Evolutionary conservation across 768 basidiomycete genomes (phyloP).

Genomic region (Pleurotus salmoneostramineus): DNA sequence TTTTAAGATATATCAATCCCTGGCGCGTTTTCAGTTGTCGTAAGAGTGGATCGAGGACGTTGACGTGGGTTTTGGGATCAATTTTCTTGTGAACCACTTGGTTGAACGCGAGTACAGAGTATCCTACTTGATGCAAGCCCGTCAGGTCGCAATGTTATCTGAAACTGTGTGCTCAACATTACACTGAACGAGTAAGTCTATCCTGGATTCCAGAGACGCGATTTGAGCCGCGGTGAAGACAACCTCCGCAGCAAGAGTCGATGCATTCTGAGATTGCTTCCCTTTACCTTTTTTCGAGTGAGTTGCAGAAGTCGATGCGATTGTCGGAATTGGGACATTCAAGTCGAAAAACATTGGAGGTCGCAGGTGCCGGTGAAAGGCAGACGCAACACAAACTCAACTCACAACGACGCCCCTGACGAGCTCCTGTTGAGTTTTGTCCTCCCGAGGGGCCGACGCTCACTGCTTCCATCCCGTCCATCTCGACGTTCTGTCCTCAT

Average conservation of each 20-base stretch:
- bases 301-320: slow-evolving; percentile 21
- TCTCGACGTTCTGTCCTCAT: too few relatives aligned
- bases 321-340: slow-evolving; percentile 49
- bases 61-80: slow-evolving; percentile 68
- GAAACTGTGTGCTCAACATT: slow-evolving; percentile 22
- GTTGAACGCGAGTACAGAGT: slow-evolving; percentile 74
- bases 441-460: too few relatives aligned
- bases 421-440: too few relatives aligned
- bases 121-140: slow-evolving; percentile 62
- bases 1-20: slow-evolving; percentile 65
- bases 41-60: slow-evolving; percentile 58
- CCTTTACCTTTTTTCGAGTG: slow-evolving; percentile 55
- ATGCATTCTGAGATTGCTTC: slow-evolving; percentile 37
- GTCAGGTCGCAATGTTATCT: slow-evolving; percentile 4
- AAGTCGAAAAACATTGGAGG: slow-evolving; percentile 61
- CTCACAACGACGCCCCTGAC: too few relatives aligned
- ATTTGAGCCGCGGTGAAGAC: slow-evolving; percentile 56
- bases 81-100: slow-evolving; percentile 69
- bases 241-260: slow-evolving; percentile 18
- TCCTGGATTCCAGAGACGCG: slow-evolving; percentile 50
- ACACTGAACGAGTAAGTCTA: slow-evolving; percentile 76
- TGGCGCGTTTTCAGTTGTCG: slow-evolving; percentile 52
- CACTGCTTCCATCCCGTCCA: too few relatives aligned
- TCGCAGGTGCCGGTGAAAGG: too few relatives aligned
- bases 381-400: too few relatives aligned